These are phyloP conservation scores for Lumnitzera littorea DNA, from an alignment of 345 rosid species.

Conservation along the genomic window DNA sequence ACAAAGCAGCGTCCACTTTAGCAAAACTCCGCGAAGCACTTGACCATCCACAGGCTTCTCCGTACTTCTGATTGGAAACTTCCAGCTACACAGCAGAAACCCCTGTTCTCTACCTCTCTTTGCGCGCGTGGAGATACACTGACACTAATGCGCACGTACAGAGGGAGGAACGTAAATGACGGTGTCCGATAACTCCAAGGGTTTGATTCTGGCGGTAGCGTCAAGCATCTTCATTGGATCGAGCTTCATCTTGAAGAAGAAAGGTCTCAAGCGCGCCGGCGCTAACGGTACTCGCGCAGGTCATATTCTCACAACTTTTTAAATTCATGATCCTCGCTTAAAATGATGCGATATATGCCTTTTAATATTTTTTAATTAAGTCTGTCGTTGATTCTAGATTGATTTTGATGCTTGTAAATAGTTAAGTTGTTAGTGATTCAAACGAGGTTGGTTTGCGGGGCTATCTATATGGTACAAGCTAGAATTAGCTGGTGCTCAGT, in stretches of 20 bases:
- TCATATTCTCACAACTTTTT: conserved; percentile 8
- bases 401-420: no score
- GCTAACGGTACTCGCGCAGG: conserved; percentile 81
- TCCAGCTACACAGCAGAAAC: conserved; percentile 26
- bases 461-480: no score
- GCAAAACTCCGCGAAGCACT: no score
- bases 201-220: conserved; percentile 62
- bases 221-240: conserved; percentile 78
- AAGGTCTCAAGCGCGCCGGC: conserved; percentile 87
- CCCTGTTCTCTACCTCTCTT: neutral
- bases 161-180: conserved; percentile 15
- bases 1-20: no score
- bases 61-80: conserved; percentile 8
- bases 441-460: no score
- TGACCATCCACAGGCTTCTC: no score
- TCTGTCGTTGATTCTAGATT: neutral
- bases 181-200: conserved; percentile 64
- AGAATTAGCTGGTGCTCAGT: no score
- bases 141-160: neutral
- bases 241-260: conserved; percentile 95
- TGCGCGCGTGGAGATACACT: neutral
- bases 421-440: no score
- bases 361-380: no score
- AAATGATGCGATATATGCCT: neutral
- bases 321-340: neutral